These are phyloP conservation scores for Penicillium sp. DNA, from an alignment of 2,329 filamentous ascomycete genomes.

Conservation along the genomic window DNA sequence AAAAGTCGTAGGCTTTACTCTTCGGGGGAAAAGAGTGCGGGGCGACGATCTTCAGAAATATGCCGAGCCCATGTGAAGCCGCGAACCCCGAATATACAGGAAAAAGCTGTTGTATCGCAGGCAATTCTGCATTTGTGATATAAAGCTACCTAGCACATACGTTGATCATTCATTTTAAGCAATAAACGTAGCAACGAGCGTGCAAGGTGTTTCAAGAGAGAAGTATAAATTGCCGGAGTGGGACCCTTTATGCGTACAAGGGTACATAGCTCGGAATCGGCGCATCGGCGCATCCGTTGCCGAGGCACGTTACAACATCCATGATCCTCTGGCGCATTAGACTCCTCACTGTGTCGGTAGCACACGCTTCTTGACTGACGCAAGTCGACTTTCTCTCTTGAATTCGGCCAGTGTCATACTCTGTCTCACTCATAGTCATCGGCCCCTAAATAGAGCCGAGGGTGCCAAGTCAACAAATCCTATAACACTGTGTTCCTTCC, in stretches of 20 bases:
- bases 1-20: background rate
- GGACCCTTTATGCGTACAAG: background rate
- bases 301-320: constrained; percentile 9
- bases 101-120: no score
- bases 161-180: no score
- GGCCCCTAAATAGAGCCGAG: background rate
- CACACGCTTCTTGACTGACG: background rate
- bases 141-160: background rate
- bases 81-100: background rate
- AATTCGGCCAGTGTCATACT: background rate
- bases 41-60: background rate
- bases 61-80: constrained; percentile 1
- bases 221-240: background rate
- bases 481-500: background rate
- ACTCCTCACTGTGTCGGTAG: background rate
- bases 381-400: no score
- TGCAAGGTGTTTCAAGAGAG: background rate
- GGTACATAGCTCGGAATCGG: background rate
- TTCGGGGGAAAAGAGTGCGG: background rate
- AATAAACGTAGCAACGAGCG: background rate
- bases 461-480: background rate
- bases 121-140: background rate
- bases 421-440: background rate
- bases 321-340: background rate
- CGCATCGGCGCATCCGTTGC: constrained; percentile 1